phyloP scores from a whole-genome alignment of 2,329 filamentous ascomycete species.

The Aspergillus sp. region DNA sequence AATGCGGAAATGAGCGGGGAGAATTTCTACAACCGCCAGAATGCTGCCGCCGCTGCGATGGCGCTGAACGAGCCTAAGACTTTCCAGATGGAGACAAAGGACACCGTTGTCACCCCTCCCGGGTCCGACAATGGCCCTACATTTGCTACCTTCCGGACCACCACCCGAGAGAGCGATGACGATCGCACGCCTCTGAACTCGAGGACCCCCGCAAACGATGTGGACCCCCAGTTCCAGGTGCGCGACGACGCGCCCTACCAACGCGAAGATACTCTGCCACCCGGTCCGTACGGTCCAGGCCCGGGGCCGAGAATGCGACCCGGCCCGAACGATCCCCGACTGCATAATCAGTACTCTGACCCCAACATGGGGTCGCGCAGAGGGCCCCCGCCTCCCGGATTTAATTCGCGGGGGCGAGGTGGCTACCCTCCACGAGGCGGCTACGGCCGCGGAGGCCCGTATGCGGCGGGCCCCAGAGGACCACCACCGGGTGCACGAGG shows the following conservation, averaged over 20 bases:
- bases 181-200: constrained; percentile 42
- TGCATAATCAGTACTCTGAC: constrained; percentile 49
- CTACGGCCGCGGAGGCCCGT: constrained; percentile 42
- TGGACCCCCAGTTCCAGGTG: constrained; percentile 22
- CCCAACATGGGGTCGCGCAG: constrained; percentile 44
- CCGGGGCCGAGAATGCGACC: constrained; percentile 36
- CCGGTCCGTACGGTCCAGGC: constrained; percentile 33
- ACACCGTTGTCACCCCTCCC: constrained; percentile 59
- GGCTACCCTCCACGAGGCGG: constrained; percentile 49
- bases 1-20: constrained; percentile 97
- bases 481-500: constrained; percentile 45
- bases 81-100: constrained; percentile 53
- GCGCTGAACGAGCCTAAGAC: constrained; percentile 17
- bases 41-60: constrained; percentile 33
- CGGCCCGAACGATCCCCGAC: constrained; percentile 41
- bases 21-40: constrained; percentile 75
- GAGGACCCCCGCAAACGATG: constrained; percentile 29
- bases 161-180: constrained; percentile 36
- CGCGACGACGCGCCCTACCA: constrained; percentile 26
- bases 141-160: constrained; percentile 45
- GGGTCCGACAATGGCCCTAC: constrained; percentile 50
- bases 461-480: constrained; percentile 34
- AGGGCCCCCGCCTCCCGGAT: constrained; percentile 42
- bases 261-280: constrained; percentile 35
- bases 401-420: constrained; percentile 57